A percentile compares a stretch with the other conserved stretches of the same genome.
These are phyloP conservation scores for Cudoniella acicularis DNA, from an alignment of 495 filamentous ascomycete genomes.

Conservation along the genomic window DNA sequence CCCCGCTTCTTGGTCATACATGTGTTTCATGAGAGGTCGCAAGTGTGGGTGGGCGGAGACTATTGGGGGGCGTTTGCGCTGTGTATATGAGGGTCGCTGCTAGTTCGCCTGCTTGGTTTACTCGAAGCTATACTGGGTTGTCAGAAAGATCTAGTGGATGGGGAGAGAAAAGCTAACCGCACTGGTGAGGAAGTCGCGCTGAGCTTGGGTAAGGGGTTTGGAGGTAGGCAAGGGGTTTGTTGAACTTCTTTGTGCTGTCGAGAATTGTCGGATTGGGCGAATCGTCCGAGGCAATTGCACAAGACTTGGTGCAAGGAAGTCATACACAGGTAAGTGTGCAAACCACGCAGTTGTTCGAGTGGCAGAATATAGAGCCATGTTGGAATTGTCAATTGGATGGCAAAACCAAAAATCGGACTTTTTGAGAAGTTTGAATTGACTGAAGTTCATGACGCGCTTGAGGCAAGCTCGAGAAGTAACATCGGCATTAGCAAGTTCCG, in stretches of 20 bases:
- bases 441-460: neutral
- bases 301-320: constrained; percentile 29
- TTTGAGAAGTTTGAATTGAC: neutral
- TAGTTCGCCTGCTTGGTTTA: constrained; percentile 88
- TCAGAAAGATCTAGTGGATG: neutral
- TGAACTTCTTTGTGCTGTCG: constrained; percentile 2
- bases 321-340: constrained; percentile 19
- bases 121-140: constrained; percentile 47
- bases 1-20: constrained; percentile 93
- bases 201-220: constrained; percentile 63
- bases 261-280: constrained; percentile 8
- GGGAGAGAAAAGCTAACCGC: constrained; percentile 46
- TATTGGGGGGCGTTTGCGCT: constrained; percentile 70
- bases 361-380: constrained; percentile 12
- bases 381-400: neutral
- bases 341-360: constrained; percentile 1
- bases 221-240: constrained; percentile 11
- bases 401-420: neutral
- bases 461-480: neutral
- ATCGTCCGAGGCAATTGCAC: constrained; percentile 5
- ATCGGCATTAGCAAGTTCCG: neutral
- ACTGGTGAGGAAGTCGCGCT: constrained; percentile 72
- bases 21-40: constrained; percentile 86
- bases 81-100: constrained; percentile 83
- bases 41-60: constrained; percentile 78